Base-by-base conservation (phyloP, 2,329 filamentous ascomycete genomes). In the Calonectria hongkongensis region DNA sequence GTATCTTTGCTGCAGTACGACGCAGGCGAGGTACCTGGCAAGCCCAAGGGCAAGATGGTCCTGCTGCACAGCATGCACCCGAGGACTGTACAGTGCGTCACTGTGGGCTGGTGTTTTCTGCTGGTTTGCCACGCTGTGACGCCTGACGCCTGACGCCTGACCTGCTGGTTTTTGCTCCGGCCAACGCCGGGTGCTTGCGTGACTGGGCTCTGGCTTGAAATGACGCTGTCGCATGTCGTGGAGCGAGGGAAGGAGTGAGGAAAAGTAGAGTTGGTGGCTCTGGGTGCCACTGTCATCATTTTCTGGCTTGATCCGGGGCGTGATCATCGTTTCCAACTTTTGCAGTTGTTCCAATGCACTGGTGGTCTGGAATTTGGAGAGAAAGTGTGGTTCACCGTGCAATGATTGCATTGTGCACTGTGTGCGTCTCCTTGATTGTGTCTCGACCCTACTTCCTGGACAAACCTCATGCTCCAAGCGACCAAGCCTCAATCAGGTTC, bases 161-260 rank as follows among this genome's bases (percentile, higher is more conserved):
- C 56, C 50, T 47, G 30, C n/a, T 71, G 64, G 56, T 21, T 63
- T 56, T 36, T 36, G 36, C 30, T 71, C 66, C 69, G 69, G 69
- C 36, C 47, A 62, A 54, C 47, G 64, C 69, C 69, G 69, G 64
- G 41, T 56, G 39, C 28, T 71, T 71, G 69, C 69, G 69, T 67
- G 69, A 71, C 68, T 27, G 69, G 45, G n/a, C 33, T 4, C 25
- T 41, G 39, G 51, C 25, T 27, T 51, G 33, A 60, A 60, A 56
- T 43, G 51, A 54, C 43, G 51, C 28, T 45, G 21, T 21, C 50
- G 51, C 36, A 41, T 65, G 33, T 28, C 12, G 54, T 60, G 36
- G 41, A 6, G 33, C 41, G 48, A 21, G 18, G 12, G 30, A n/a
- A 33, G 27, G 30, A 8, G 36, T 48, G 58, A 51, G n/a, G 30